Evolutionary conservation across 2,329 filamentous ascomycete species (phyloP), one percentile per base, ranked within the genome.

Genomic region (Cercospora sojina): DNA sequence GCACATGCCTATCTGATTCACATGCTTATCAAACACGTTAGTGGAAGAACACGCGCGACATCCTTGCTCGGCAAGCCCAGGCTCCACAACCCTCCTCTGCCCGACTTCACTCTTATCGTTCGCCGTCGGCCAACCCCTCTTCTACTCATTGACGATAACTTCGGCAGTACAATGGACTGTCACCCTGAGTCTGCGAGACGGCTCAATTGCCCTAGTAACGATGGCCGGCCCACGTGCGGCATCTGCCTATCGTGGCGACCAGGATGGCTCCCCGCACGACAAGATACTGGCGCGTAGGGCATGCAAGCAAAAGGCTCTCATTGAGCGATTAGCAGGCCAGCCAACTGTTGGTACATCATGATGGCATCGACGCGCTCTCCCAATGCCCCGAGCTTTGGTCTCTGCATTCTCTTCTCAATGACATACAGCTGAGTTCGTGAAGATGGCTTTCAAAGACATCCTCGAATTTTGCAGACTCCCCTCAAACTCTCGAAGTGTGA

Each of bases 401-500:
- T 56, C 53, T 32, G 4, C 47, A 51, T 12, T n/a, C 53, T 32
- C 27, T 23, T 56, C 16, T n/a, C 16, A 18, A 56, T 16, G 47
- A 51, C 3, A 27, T 51, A 2, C 25, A 51, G 20, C 25, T 51
- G 2, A 12, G 5, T 12, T 27, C 4, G 9, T 32, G 18, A 32
- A 56, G 13, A 56, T 56, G 60, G 16, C 12, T 41, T 38, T 62
- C 3, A 9, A n/a, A 31, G 47, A 32, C 27, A 58, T 70, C 18
- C 32, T 70, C 29, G 64, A 70, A 12, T 70, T 62, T 59, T 66
- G 74, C 27, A 64, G 69, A 38, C 71, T 76, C 1, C 73, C 72
- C 2, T 70, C 71, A 3, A 69, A 66, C 4, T 62, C 68, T 25
- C 65, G 73, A 41, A 75, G 73, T 43, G 70, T 73, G 27, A 70